Conservation (phyloP, 805 yeast species). For the Cyberlindnera xishuangbannaensis region DNA sequence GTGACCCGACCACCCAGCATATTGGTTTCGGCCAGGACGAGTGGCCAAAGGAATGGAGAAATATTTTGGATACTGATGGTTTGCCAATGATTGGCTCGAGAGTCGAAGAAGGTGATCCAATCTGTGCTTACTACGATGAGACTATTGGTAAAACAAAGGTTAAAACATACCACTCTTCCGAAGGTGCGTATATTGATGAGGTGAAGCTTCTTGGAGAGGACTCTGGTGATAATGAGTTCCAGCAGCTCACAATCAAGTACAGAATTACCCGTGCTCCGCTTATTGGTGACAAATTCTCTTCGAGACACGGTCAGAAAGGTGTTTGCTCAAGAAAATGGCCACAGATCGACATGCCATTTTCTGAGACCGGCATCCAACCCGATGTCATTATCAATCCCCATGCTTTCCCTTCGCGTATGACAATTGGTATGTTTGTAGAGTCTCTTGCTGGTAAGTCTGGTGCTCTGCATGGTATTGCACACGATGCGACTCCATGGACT, state of each 20-base stretch:
- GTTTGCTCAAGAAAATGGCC: slow-evolving; percentile 99
- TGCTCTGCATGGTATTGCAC: slow-evolving; percentile 95
- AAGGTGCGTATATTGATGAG: slow-evolving; percentile 92
- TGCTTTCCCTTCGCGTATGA: slow-evolving; percentile 99
- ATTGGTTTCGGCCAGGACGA: slow-evolving; percentile 91
- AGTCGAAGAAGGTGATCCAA: slow-evolving; percentile 94
- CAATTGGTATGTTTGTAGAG: slow-evolving; percentile 99
- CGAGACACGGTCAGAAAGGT: slow-evolving; percentile 98
- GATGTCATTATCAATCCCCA: slow-evolving; percentile 98
- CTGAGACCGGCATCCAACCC: slow-evolving; percentile 94
- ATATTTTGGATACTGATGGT: slow-evolving; percentile 86
- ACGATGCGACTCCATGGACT: slow-evolving; percentile 95
- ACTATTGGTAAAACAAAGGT: slow-evolving; percentile 85
- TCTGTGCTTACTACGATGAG: slow-evolving; percentile 89
- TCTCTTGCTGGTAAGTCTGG: slow-evolving; percentile 99
- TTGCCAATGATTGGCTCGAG: slow-evolving; percentile 83
- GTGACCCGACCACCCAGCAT: slow-evolving; percentile 92
- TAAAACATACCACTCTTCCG: slow-evolving; percentile 88
- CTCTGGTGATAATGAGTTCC: slow-evolving; percentile 65
- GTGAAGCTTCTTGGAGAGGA: slow-evolving; percentile 91
- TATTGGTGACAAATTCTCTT: slow-evolving; percentile 96
- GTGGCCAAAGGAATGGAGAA: slow-evolving; percentile 90
- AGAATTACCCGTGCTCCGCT: slow-evolving; percentile 88
- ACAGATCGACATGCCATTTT: slow-evolving; percentile 91
- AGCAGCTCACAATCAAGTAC: slow-evolving; percentile 78